Evolutionary conservation across 495 filamentous ascomycete genomes (phyloP).

Genomic region (Tuber magnatum): DNA sequence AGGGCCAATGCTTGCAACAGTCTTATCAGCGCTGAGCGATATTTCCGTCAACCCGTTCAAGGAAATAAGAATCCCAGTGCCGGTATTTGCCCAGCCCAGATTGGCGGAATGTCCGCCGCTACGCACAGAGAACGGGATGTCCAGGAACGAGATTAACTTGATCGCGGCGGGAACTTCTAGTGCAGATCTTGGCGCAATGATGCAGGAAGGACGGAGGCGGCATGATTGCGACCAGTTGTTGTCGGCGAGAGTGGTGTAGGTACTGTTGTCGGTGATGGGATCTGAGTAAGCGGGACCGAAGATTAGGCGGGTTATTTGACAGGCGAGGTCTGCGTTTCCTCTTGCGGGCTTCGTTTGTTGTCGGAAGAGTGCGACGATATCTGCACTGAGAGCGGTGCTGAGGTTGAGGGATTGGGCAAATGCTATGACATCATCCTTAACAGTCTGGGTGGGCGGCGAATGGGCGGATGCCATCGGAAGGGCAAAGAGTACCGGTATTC

Average conservation of each 20-base stretch:
- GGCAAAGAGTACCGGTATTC: background rate
- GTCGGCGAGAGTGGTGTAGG: background rate
- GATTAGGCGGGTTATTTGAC: background rate
- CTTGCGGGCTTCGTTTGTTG: background rate
- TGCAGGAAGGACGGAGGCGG: slow-evolving; percentile 42
- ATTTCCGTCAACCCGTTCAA: slow-evolving; percentile 48
- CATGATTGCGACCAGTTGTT: background rate
- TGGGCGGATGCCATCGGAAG: background rate
- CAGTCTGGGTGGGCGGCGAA: background rate
- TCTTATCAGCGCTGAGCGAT: slow-evolving; percentile 40
- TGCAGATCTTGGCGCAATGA: slow-evolving; percentile 43
- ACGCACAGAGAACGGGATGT: slow-evolving; percentile 49
- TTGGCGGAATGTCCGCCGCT: slow-evolving; percentile 51
- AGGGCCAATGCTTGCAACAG: slow-evolving; percentile 44
- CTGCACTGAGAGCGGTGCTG: background rate
- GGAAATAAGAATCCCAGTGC: slow-evolving; percentile 54
- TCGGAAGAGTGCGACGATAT: background rate
- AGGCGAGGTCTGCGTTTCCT: background rate
- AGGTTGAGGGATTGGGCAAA: background rate
- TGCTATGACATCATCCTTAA: background rate
- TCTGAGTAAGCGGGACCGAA: background rate
- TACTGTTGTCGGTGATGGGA: background rate
- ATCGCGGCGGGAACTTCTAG: slow-evolving; percentile 45
- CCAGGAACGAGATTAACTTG: slow-evolving; percentile 29
- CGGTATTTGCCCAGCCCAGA: slow-evolving; percentile 47